phyloP scores from a whole-genome alignment of 2,329 filamentous ascomycete genomes.

The Dactylella cylindrospora region DNA sequence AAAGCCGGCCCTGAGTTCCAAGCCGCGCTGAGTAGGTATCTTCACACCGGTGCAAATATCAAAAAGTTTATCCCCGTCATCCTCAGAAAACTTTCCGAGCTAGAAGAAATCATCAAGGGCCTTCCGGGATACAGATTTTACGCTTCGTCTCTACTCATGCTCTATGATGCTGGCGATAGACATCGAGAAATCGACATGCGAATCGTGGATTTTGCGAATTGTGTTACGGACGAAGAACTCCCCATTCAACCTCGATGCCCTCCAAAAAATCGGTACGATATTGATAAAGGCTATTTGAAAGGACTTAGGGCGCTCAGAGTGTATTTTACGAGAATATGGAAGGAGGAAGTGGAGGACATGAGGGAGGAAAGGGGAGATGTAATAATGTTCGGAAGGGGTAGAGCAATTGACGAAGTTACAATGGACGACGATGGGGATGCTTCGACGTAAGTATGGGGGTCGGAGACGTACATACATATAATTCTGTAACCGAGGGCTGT shows the following conservation, averaged over 20 bases:
- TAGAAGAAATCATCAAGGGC: conserved; percentile 79
- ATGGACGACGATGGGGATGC: conserved; percentile 48
- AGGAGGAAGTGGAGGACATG: conserved; percentile 64
- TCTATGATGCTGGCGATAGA: conserved; percentile 78
- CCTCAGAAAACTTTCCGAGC: conserved; percentile 74
- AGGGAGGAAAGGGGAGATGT: conserved; percentile 54
- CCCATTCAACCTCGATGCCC: conserved; percentile 68
- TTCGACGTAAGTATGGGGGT: conserved; percentile 46
- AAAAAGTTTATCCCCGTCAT: conserved; percentile 83
- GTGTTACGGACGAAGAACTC: conserved; percentile 81
- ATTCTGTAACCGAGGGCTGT: no score
- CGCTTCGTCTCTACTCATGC: conserved; percentile 88
- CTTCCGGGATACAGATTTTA: conserved; percentile 91
- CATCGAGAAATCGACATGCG: conserved; percentile 78
- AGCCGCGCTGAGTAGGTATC: conserved; percentile 79
- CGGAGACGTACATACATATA: no score
- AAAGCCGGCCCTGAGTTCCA: conserved; percentile 88
- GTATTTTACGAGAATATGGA: conserved; percentile 86
- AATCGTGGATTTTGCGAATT: conserved; percentile 98
- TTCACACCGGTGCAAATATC: conserved; percentile 84
- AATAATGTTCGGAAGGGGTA: conserved; percentile 51
- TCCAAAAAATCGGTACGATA: conserved; percentile 73
- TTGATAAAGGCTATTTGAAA: conserved; percentile 85
- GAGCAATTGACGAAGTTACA: conserved; percentile 47
- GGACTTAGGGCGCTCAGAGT: conserved; percentile 74